Evolutionary conservation across 257 asterid genomes (phyloP).

Genomic region (Solanum sejunctum): DNA sequence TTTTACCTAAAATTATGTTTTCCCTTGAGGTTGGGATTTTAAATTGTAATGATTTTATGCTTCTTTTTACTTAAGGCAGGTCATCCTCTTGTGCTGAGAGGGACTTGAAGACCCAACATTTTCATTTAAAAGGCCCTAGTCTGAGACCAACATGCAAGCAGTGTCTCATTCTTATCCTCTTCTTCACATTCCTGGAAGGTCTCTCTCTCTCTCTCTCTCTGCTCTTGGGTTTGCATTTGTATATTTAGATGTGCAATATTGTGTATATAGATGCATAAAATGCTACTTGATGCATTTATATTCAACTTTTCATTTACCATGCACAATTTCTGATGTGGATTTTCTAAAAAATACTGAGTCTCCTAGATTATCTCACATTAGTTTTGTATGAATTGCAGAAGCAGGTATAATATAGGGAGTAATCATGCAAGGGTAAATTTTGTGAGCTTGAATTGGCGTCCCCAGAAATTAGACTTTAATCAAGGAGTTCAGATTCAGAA

Average conservation of each 20-base stretch:
- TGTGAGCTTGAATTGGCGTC: slow-evolving; percentile 9
- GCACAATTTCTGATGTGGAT: neutral
- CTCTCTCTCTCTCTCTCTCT: neutral
- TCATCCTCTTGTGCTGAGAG: neutral
- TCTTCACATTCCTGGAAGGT: slow-evolving; percentile 38
- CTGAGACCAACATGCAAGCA: slow-evolving; percentile 31
- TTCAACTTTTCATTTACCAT: neutral
- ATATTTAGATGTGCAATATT: neutral
- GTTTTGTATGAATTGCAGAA: slow-evolving; percentile 22
- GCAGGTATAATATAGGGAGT: slow-evolving; percentile 10
- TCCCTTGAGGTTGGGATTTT: neutral
- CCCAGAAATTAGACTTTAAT: slow-evolving; percentile 20
- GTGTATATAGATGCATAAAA: neutral
- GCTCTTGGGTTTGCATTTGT: neutral
- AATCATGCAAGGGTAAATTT: slow-evolving; percentile 8
- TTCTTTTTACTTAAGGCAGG: neutral
- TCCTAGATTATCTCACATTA: neutral
- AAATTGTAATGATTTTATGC: neutral
- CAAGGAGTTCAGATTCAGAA: slow-evolving; percentile 16
- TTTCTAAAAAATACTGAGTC: neutral
- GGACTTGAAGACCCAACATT: neutral
- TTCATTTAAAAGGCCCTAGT: neutral
- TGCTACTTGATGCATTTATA: neutral
- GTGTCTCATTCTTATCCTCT: slow-evolving; percentile 41
- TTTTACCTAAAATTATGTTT: neutral